These are phyloP conservation scores for Tulasnella sp. DNA, from an alignment of 768 basidiomycete genomes.

Conservation along the genomic window DNA sequence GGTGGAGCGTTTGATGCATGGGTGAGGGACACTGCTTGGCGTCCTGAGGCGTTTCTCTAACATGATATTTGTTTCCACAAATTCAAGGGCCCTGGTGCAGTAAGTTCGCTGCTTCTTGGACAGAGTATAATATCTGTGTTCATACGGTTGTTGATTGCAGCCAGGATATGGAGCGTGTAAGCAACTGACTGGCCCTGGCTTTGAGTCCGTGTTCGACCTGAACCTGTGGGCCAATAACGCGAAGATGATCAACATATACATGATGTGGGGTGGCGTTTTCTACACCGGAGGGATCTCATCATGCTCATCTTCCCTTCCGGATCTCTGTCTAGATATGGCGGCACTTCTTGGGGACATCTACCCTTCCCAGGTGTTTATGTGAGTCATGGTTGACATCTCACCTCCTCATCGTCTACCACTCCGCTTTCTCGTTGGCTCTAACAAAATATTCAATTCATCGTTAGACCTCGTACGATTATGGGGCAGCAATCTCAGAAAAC, in stretches of 20 bases:
- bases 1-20: conserved; percentile 74
- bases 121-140: background rate
- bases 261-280: conserved; percentile 71
- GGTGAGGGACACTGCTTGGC: conserved; percentile 29
- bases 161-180: conserved; percentile 47
- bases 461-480: conserved; percentile 64
- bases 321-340: conserved; percentile 34
- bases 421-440: background rate
- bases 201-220: conserved; percentile 70
- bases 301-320: background rate
- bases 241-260: conserved; percentile 76
- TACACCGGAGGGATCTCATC: conserved; percentile 4
- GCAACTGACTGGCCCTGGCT: conserved; percentile 57
- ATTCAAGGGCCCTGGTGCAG: conserved; percentile 29
- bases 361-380: conserved; percentile 68
- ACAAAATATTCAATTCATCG: background rate
- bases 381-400: conserved; percentile 20
- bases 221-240: conserved; percentile 72
- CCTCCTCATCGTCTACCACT: background rate
- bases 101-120: background rate
- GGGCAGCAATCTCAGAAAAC: conserved; percentile 43
- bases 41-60: background rate
- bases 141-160: background rate
- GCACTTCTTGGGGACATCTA: conserved; percentile 76
- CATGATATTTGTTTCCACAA: background rate